Percentiles rank a stretch among this genome's conserved stretches.
phyloP scores from a whole-genome alignment of 192 early-diverging fungal species.

The Umbelopsis vinacea region DNA sequence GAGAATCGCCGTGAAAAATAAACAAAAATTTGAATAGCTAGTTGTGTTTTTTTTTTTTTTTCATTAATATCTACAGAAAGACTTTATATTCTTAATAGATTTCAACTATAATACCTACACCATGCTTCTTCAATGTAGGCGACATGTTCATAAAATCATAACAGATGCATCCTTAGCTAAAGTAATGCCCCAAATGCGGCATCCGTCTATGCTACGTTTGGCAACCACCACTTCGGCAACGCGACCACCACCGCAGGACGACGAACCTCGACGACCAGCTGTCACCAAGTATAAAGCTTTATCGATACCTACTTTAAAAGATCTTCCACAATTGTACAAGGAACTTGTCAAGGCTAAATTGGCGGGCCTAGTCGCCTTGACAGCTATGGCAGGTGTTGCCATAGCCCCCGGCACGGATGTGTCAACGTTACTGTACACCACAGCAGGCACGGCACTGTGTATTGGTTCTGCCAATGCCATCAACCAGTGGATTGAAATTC shows the following conservation, averaged over 20 bases:
- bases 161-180: neutral
- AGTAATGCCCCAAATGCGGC: neutral
- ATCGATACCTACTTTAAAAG: constrained; percentile 20
- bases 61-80: neutral
- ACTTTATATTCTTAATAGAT: constrained; percentile 4
- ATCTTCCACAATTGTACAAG: constrained; percentile 56
- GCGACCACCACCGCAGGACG: constrained; percentile 2
- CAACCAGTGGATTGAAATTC: constrained; percentile 95
- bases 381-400: constrained; percentile 94
- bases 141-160: constrained; percentile 18
- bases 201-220: constrained; percentile 7
- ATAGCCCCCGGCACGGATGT: constrained; percentile 77
- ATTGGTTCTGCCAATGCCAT: constrained; percentile 89
- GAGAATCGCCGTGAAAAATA: constrained; percentile 16
- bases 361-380: constrained; percentile 87
- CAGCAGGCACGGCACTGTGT: constrained; percentile 86
- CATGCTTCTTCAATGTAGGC: constrained; percentile 12
- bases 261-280: constrained; percentile 11
- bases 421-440: constrained; percentile 76
- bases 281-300: constrained; percentile 45
- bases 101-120: neutral
- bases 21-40: constrained; percentile 7
- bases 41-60: neutral
- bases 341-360: constrained; percentile 89
- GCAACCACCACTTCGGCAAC: constrained; percentile 5